Evolutionary conservation across 2,329 filamentous ascomycete genomes (phyloP).

Genomic region (Sporothrix brunneoviolacea): DNA sequence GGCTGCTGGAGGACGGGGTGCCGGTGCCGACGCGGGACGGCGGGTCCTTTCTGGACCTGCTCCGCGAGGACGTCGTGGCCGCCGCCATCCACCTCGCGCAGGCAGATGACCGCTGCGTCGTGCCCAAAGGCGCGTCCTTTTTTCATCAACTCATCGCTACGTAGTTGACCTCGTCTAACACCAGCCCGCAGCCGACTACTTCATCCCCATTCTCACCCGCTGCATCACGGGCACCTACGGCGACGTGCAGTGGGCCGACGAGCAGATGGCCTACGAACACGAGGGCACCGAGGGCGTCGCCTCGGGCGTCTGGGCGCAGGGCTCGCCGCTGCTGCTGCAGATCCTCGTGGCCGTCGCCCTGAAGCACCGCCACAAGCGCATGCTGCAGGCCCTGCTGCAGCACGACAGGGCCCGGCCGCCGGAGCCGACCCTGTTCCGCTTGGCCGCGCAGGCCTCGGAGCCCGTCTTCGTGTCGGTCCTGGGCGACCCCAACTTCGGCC

Average conservation of each 20-base stretch:
- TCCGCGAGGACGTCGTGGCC: slow-evolving; percentile 2
- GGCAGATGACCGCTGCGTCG: neutral
- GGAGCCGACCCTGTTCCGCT: neutral
- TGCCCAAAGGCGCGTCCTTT: neutral
- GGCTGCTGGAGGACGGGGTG: neutral
- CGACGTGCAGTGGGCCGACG: neutral
- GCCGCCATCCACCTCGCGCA: neutral
- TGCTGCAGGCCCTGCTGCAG: neutral
- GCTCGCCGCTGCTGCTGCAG: neutral
- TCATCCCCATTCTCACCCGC: neutral
- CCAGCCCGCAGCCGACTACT: neutral
- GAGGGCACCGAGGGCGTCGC: too few relatives aligned
- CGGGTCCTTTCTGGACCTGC: neutral
- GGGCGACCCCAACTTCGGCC: slow-evolving; percentile 1
- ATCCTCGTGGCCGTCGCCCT: slow-evolving; percentile 2
- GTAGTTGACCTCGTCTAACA: too few relatives aligned
- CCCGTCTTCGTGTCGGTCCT: neutral
- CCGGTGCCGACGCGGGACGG: neutral
- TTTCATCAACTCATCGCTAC: too few relatives aligned
- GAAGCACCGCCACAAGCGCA: neutral
- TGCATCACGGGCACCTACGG: slow-evolving; percentile 1
- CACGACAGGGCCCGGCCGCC: neutral
- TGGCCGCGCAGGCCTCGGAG: neutral
- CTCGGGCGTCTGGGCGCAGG: too few relatives aligned
- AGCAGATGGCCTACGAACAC: neutral